Evolutionary conservation across 139 green algal species (phyloP), one percentile per base, ranked within the genome.

Genomic region (Chlorella sp.): DNA sequence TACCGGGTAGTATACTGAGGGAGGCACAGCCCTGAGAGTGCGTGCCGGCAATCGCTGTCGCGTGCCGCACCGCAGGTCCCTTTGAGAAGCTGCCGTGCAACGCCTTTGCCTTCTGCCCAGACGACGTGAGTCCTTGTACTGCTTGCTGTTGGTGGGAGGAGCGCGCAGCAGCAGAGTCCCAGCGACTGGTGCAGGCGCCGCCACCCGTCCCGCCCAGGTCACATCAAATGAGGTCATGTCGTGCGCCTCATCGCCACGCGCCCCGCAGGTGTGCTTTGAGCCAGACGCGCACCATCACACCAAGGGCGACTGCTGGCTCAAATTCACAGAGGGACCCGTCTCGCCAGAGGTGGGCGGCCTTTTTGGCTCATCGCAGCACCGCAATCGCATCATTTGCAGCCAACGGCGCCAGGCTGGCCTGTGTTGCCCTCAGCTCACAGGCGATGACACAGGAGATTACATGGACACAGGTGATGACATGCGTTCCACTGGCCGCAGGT

Each of bases 301-400:
- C 3, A 82, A 84, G 36, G 88, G 88, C 0, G 88, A 96, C 81
- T 97, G 91, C 78, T 96, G 92, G 92, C 83, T 97, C n/a, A 97
- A 97, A 71, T 93, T 93, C 69, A 89, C 85, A 2, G 88, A 93
- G 69, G 83, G 80, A 5, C 89, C 89, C 14, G 85, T 86, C 23
- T 66, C 24, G 10, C 87, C 90, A 1, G 84, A 96, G 79, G 83
- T 97, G 30, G 17, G 42, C 17, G 42, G 42, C 17, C 42, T 55
- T 55, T 17, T 10, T 55, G 42, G 10, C 42, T 24, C 10, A 17
- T 17, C 10, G 10, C 10, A 55, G 42, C 42, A 24, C 10, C 42
- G 42, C 42, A 55, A 55, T 55, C 10, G 42, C 42, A 55, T 55
- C 42, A 55, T 55, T 55, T 55, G 42, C 42, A 17, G 42, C 42